phyloP scores from a whole-genome alignment of 148 eudicot genomes.

The Rhododendron molle region DNA sequence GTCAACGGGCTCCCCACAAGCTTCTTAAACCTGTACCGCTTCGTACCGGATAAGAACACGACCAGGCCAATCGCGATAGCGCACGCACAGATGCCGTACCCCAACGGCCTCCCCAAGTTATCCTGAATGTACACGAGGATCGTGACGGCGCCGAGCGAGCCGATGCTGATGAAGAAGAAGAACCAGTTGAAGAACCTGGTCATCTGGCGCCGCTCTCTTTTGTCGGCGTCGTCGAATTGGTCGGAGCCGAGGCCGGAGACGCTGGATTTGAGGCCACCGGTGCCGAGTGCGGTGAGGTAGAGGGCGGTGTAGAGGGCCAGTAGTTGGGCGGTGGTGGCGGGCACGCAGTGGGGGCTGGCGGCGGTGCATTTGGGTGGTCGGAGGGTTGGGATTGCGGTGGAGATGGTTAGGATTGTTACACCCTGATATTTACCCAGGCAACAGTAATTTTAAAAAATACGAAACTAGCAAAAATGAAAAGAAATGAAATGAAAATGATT shows the following conservation, averaged over 20 bases:
- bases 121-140: slow-evolving; percentile 57
- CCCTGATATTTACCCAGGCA: not conserved
- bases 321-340: not conserved
- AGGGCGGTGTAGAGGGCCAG: slow-evolving; percentile 42
- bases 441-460: too few relatives aligned
- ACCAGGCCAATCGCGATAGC: not conserved
- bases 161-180: slow-evolving; percentile 52
- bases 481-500: too few relatives aligned
- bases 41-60: not conserved
- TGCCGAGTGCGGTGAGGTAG: slow-evolving; percentile 63
- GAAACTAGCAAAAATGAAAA: too few relatives aligned
- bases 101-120: slow-evolving; percentile 44
- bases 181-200: slow-evolving; percentile 62
- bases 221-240: slow-evolving; percentile 55
- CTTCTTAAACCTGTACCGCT: slow-evolving; percentile 6
- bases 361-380: slow-evolving; percentile 6
- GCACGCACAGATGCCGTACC: slow-evolving; percentile 44
- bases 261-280: slow-evolving; percentile 66
- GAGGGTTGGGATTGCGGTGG: slow-evolving; percentile 2
- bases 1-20: slow-evolving; percentile 9
- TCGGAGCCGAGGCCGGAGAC: slow-evolving; percentile 70
- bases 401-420: slow-evolving; percentile 3
- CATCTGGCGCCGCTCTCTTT: slow-evolving; percentile 38
- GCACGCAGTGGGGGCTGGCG: not conserved
- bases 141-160: slow-evolving; percentile 47